phyloP scores from a whole-genome alignment of 2,329 filamentous ascomycete genomes.

The Fusarium siculi region DNA sequence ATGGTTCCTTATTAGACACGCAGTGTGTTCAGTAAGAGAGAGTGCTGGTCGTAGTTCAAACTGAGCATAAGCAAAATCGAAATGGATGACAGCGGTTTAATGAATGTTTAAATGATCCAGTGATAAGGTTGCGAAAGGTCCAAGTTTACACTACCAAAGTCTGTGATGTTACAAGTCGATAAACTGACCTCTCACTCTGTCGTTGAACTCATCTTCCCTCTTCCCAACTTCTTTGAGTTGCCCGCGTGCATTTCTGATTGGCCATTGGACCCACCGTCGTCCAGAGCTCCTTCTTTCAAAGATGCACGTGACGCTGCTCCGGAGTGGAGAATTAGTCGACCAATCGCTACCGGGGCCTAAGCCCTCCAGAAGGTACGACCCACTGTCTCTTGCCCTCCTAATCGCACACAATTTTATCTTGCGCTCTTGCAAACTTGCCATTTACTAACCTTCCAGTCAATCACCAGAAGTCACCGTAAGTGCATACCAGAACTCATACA shows the following conservation, averaged over 20 bases:
- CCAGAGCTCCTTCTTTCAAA: not conserved
- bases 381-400: constrained; percentile 51
- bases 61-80: not conserved
- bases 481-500: constrained; percentile 48
- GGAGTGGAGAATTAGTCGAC: constrained; percentile 35
- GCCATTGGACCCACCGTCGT: constrained; percentile 7
- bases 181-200: constrained; percentile 13
- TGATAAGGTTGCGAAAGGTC: not conserved
- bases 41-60: not conserved
- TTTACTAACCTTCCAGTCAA: constrained; percentile 56
- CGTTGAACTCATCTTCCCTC: constrained; percentile 28
- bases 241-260: constrained; percentile 39
- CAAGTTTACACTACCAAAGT: constrained; percentile 6
- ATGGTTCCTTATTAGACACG: constrained; percentile 57
- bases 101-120: not conserved
- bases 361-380: constrained; percentile 49
- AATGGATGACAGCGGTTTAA: not conserved
- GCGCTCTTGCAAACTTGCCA: constrained; percentile 52
- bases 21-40: constrained; percentile 5
- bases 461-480: constrained; percentile 62
- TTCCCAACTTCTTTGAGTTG: constrained; percentile 27
- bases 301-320: constrained; percentile 35
- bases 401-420: constrained; percentile 54
- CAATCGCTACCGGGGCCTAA: constrained; percentile 52
- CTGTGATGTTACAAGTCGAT: constrained; percentile 15